These are phyloP conservation scores for Bipolaris sorokiniana DNA, from an alignment of 2,329 filamentous ascomycete genomes.

Conservation along the genomic window DNA sequence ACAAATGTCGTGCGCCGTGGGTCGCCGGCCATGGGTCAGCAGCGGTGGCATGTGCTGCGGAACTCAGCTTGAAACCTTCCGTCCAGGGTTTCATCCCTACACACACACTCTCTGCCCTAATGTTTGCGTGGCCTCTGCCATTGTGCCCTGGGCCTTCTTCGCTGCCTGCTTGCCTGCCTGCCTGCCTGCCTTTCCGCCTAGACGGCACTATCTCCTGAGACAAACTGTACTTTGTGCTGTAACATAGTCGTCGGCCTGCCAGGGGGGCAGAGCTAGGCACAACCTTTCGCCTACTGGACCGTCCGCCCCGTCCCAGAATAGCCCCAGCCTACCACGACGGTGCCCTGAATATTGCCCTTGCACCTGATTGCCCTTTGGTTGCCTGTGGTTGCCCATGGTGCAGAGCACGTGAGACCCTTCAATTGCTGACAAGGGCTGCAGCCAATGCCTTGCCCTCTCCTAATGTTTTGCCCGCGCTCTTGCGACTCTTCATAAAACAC, in stretches of 20 bases:
- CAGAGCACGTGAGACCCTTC: neutral
- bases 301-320: constrained; percentile 11
- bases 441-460: no score
- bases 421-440: no score
- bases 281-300: constrained; percentile 6
- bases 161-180: constrained; percentile 9
- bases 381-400: no score
- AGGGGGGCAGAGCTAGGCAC: neutral
- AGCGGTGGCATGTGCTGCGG: constrained; percentile 10
- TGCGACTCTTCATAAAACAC: neutral
- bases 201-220: neutral
- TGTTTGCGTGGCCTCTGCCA: constrained; percentile 16
- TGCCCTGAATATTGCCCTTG: no score
- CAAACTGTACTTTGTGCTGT: neutral
- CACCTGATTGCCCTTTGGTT: no score
- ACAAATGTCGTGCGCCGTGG: no score
- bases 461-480: neutral
- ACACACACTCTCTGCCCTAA: neutral
- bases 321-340: neutral
- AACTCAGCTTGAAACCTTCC: constrained; percentile 16
- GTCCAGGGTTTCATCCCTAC: constrained; percentile 35
- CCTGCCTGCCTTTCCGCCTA: constrained; percentile 11
- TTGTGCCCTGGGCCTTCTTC: constrained; percentile 19
- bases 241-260: neutral
- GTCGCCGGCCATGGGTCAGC: no score